These are phyloP conservation scores for Debaryomycetaceae sp. DNA, from an alignment of 1,139 yeast genomes.

Conservation along the genomic window DNA sequence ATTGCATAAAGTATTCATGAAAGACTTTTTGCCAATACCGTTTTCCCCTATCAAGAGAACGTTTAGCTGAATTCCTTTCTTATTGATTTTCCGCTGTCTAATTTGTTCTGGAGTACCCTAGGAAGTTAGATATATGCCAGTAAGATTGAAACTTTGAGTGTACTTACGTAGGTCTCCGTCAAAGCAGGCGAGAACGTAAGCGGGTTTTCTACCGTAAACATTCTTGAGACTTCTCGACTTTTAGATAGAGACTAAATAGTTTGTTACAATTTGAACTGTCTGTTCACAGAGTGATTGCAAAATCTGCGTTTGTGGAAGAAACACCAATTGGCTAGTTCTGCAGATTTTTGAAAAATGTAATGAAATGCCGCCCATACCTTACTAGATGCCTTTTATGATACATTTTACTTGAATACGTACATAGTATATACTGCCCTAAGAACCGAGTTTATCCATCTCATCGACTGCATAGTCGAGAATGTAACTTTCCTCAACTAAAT, in stretches of 20 bases:
- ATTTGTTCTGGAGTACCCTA: slow-evolving; percentile 15
- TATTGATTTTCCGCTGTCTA: slow-evolving; percentile 13
- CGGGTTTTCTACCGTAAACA: not conserved
- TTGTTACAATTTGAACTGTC: no score
- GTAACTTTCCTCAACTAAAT: slow-evolving; percentile 78
- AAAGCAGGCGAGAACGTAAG: not conserved
- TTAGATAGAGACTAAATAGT: no score
- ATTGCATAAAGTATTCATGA: slow-evolving; percentile 29
- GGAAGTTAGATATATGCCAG: not conserved
- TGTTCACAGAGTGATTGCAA: not conserved
- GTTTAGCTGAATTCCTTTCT: slow-evolving; percentile 23
- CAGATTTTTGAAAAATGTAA: no score
- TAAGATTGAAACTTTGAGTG: not conserved
- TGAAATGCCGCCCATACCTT: not conserved
- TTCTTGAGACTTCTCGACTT: no score
- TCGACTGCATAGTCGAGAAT: slow-evolving; percentile 80
- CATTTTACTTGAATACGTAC: not conserved
- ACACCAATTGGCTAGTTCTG: no score
- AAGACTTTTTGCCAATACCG: slow-evolving; percentile 32
- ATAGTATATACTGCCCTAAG: not conserved
- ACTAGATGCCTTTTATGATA: not conserved
- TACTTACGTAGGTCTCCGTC: not conserved
- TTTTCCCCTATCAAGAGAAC: slow-evolving; percentile 31
- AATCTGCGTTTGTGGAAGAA: not conserved
- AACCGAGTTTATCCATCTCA: slow-evolving; percentile 56